Percentiles rank a stretch among this genome's conserved stretches.
phyloP scores from a whole-genome alignment of 306 rosid species.

The Inga leiocalycina region DNA sequence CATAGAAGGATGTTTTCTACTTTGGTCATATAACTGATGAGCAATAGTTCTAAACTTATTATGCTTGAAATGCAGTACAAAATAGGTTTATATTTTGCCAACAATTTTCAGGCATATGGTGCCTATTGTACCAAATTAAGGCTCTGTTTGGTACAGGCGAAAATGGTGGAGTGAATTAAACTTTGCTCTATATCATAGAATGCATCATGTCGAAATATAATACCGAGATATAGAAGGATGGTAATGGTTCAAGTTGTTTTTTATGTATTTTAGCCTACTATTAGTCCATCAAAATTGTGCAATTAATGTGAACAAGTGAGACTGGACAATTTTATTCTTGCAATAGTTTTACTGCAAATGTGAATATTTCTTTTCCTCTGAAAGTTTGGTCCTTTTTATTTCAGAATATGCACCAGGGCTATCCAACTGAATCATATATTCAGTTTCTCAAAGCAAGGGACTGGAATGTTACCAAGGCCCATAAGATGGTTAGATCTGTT shows the following conservation, averaged over 20 bases:
- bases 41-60: not conserved
- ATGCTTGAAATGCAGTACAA: not conserved
- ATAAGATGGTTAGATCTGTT: conserved; percentile 65
- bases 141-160: not conserved
- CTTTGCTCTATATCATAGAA: not conserved
- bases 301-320: conserved; percentile 9
- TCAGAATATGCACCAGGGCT: conserved; percentile 90
- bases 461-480: conserved; percentile 79
- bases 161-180: not conserved
- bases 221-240: not conserved
- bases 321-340: not conserved
- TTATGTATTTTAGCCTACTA: not conserved
- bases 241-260: not conserved
- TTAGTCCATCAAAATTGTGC: not conserved
- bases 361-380: conserved; percentile 2
- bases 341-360: not conserved
- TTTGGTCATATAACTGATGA: not conserved
- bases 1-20: not conserved
- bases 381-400: conserved; percentile 32
- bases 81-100: conserved; percentile 1
- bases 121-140: conserved; percentile 3
- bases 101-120: conserved; percentile 16
- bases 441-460: conserved; percentile 97
- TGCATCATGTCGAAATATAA: not conserved
- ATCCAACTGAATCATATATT: conserved; percentile 58